Base-by-base conservation (phyloP, 768 basidiomycete species). In the Mycena polygramma region DNA sequence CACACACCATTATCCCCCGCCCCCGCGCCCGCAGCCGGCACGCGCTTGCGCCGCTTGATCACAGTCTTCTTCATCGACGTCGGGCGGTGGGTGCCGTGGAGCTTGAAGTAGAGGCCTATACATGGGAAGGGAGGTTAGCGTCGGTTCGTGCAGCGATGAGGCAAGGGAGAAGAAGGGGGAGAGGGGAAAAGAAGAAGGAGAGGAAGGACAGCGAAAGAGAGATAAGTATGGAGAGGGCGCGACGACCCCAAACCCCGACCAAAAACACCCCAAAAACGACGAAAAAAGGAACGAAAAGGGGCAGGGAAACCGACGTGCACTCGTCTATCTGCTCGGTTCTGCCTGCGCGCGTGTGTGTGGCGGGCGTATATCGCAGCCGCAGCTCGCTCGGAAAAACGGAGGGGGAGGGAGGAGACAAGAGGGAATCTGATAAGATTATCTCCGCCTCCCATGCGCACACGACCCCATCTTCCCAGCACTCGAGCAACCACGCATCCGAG, bases 61-160 rank as follows among this genome's bases (percentile, higher is more conserved):
- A 98, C 95, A 6, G 95, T 94, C 86, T 99, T 98, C 83, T 98
- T 99, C 96, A 99, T 97, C 71, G 96, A 95, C 73, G 96, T 97
- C 46, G 98, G 98, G 45, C 98, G 91, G 76, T 98, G 96, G 2
- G 94, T 95, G 57, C 96, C 96, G 83, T 99, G 98, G 15, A 99
- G 88, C 82, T 99, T 99, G 87, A 95, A 98, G 84, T 99, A 99
- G 11, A 99, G 88, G 65, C 97, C 97, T 98, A 77, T 62, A 68
- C 24, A 30, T 14, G 66, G 48, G 43, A 60, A 45, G n/a, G 24
- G 49, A 60, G 52, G 51, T 63, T 43, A 55, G 61, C 41, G 45
- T 17, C 11, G 41, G 10, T 41, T 41, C 41, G 41, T 30, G 30
- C 30, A 30, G 15, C 15, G 41, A 41, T 41, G 15, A 41, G 41